Evolutionary conservation across 2,329 filamentous ascomycete species (phyloP).

Genomic region (Botrytis byssoidea): DNA sequence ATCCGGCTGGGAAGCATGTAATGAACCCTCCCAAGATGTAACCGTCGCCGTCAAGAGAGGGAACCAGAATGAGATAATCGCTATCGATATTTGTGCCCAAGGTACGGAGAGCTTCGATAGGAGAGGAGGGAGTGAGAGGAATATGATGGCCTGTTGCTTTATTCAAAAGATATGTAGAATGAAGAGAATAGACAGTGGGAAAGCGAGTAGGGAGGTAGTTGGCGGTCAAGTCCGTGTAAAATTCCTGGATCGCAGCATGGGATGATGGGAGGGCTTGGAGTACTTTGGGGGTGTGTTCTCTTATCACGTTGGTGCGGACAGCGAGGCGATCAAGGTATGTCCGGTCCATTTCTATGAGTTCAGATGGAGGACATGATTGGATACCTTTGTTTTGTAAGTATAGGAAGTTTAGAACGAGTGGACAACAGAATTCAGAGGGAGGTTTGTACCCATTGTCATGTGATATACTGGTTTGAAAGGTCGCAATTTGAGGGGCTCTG

Average conservation of each 20-base stretch:
- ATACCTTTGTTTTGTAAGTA: slow-evolving; percentile 44
- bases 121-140: slow-evolving; percentile 40
- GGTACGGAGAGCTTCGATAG: slow-evolving; percentile 45
- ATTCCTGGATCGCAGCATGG: slow-evolving; percentile 51
- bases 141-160: slow-evolving; percentile 45
- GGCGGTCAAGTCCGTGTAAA: slow-evolving; percentile 54
- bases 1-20: slow-evolving; percentile 57
- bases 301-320: slow-evolving; percentile 49
- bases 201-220: slow-evolving; percentile 57
- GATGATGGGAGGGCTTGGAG: slow-evolving; percentile 42
- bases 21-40: slow-evolving; percentile 58
- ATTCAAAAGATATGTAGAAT: slow-evolving; percentile 44
- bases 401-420: neutral
- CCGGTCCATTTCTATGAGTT: slow-evolving; percentile 58
- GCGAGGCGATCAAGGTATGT: slow-evolving; percentile 54
- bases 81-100: slow-evolving; percentile 55
- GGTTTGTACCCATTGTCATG: slow-evolving; percentile 60
- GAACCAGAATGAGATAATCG: slow-evolving; percentile 59
- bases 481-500: slow-evolving; percentile 52
- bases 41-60: slow-evolving; percentile 38
- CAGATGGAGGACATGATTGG: slow-evolving; percentile 51
- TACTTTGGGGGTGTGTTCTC: slow-evolving; percentile 43
- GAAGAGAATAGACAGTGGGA: slow-evolving; percentile 50
- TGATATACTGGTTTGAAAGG: slow-evolving; percentile 62
- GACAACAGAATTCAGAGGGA: neutral